These are phyloP conservation scores for Daldinia grandis DNA, from an alignment of 495 filamentous ascomycete genomes.

Conservation along the genomic window DNA sequence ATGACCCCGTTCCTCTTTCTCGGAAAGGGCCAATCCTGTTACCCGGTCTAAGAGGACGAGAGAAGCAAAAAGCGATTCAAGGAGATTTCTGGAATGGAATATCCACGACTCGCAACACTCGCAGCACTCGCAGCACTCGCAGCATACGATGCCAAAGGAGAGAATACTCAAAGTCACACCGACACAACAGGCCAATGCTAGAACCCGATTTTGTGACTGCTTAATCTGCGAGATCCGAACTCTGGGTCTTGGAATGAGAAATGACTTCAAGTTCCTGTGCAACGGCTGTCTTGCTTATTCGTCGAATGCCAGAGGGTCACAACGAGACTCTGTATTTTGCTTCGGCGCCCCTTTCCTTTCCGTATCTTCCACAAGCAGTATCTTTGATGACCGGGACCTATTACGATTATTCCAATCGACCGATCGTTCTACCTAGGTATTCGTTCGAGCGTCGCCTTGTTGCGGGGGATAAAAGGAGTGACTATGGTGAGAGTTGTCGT, in stretches of 20 bases:
- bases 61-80: constrained; percentile 27
- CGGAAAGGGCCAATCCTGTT: constrained; percentile 26
- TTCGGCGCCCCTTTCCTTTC: neutral
- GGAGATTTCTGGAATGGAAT: constrained; percentile 11
- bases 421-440: constrained; percentile 12
- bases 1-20: constrained; percentile 31
- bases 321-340: neutral
- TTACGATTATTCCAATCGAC: constrained; percentile 13
- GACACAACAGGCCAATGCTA: constrained; percentile 34
- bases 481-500: constrained; percentile 22
- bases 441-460: constrained; percentile 4
- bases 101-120: neutral
- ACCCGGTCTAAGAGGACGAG: constrained; percentile 1
- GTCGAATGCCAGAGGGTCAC: constrained; percentile 26
- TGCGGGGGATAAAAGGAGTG: constrained; percentile 33
- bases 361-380: constrained; percentile 4
- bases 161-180: constrained; percentile 27
- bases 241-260: constrained; percentile 28
- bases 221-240: constrained; percentile 27
- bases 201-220: constrained; percentile 33
- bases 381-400: neutral
- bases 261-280: constrained; percentile 23
- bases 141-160: constrained; percentile 2
- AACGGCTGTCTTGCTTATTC: constrained; percentile 8
- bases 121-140: too few relatives aligned